A percentile compares a stretch with the other conserved stretches of the same genome.
Evolutionary conservation across 257 asterid species (phyloP).

Genomic region (Eucommia ulmoides): DNA sequence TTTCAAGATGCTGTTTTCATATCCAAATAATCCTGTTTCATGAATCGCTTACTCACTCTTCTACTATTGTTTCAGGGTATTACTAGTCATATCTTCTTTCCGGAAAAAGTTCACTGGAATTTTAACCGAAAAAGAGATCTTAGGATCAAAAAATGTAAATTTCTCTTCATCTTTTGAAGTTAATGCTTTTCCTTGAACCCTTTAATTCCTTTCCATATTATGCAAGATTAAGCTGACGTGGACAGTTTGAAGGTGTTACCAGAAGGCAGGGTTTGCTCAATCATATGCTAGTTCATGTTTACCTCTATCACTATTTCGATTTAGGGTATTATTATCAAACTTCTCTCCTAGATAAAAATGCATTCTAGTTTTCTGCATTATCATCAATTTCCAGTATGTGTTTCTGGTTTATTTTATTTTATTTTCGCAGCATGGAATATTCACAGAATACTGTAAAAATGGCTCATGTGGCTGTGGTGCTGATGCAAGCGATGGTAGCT

Average conservation of each 20-base stretch:
- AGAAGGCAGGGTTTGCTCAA: slow-evolving; percentile 82
- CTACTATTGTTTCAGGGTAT: slow-evolving; percentile 53
- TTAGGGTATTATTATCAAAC: slow-evolving; percentile 27
- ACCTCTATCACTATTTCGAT: slow-evolving; percentile 35
- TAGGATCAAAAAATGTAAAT: slow-evolving; percentile 77
- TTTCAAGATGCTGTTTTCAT: slow-evolving; percentile 1
- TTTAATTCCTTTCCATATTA: neutral
- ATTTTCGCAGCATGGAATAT: slow-evolving; percentile 49
- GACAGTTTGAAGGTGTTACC: slow-evolving; percentile 51
- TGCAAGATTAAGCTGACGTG: slow-evolving; percentile 27
- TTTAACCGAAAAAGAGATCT: slow-evolving; percentile 51
- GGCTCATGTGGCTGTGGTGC: slow-evolving; percentile 28
- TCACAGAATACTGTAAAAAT: slow-evolving; percentile 71
- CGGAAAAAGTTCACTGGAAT: slow-evolving; percentile 55
- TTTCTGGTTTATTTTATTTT: slow-evolving; percentile 4
- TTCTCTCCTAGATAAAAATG: slow-evolving; percentile 5
- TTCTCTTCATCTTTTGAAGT: slow-evolving; percentile 2
- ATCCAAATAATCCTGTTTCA: too few relatives aligned
- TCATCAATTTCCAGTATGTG: slow-evolving; percentile 8
- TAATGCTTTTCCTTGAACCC: neutral
- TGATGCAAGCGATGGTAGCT: slow-evolving; percentile 24
- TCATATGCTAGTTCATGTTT: slow-evolving; percentile 42
- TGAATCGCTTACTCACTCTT: too few relatives aligned
- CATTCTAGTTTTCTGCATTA: neutral
- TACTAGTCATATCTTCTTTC: slow-evolving; percentile 52